These are phyloP conservation scores for Wickerhamiella qilinensis DNA, from an alignment of 805 yeast genomes.

Conservation along the genomic window DNA sequence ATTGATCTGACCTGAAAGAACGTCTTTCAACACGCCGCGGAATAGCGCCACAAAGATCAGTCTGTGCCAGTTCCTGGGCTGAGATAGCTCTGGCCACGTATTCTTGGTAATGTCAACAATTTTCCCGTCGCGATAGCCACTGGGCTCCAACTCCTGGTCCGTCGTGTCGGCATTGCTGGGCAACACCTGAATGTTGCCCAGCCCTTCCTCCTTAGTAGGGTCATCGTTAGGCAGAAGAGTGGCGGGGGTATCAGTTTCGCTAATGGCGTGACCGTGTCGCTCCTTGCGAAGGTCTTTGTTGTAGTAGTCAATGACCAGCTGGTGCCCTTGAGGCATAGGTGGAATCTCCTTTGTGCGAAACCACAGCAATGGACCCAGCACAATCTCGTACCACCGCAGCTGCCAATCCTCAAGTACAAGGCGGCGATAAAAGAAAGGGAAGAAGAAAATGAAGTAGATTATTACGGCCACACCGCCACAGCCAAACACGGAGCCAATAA, in stretches of 20 bases:
- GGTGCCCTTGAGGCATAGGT: slow-evolving; percentile 46
- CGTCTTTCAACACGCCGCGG: slow-evolving; percentile 53
- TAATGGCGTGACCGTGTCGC: neutral
- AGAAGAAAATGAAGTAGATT: slow-evolving; percentile 36
- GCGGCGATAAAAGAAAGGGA: slow-evolving; percentile 48
- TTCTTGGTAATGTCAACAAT: slow-evolving; percentile 7
- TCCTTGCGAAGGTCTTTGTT: slow-evolving; percentile 11
- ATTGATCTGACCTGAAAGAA: slow-evolving; percentile 25
- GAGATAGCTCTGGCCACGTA: slow-evolving; percentile 10
- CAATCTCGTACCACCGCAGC: slow-evolving; percentile 37
- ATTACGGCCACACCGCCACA: slow-evolving; percentile 42
- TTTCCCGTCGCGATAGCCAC: slow-evolving; percentile 22
- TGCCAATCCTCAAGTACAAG: slow-evolving; percentile 52
- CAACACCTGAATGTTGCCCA: slow-evolving; percentile 1
- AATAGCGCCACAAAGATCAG: slow-evolving; percentile 32
- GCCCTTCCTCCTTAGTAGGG: slow-evolving; percentile 4
- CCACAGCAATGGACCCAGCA: slow-evolving; percentile 47
- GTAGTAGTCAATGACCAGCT: slow-evolving; percentile 47
- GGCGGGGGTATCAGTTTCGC: neutral
- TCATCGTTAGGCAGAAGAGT: neutral
- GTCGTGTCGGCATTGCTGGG: slow-evolving; percentile 6
- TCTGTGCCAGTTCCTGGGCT: slow-evolving; percentile 41
- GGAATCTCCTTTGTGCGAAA: slow-evolving; percentile 38
- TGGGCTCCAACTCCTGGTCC: slow-evolving; percentile 9
- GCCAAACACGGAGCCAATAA: slow-evolving; percentile 45